Conservation (phyloP, 2,329 filamentous ascomycete species). For the Dactylellina haptotyla region DNA sequence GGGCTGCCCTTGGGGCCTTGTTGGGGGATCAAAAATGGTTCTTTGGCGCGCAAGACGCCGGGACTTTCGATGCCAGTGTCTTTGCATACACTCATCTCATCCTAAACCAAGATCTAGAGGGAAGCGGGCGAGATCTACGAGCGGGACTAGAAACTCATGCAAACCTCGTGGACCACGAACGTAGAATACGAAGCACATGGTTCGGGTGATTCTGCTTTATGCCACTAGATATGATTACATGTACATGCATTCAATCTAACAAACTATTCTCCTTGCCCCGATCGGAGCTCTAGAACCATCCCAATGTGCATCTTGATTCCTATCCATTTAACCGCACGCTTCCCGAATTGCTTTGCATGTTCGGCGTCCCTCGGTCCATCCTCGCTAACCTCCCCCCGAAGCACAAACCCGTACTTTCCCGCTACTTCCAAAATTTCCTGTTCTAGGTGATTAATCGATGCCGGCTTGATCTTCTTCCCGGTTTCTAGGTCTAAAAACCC, state of each 20-base stretch:
- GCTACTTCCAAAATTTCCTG: slow-evolving; percentile 67
- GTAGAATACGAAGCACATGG: slow-evolving; percentile 66
- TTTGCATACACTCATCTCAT: slow-evolving; percentile 90
- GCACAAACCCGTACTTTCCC: slow-evolving; percentile 63
- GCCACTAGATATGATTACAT: neutral
- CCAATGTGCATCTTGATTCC: slow-evolving; percentile 69
- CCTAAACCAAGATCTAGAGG: slow-evolving; percentile 69
- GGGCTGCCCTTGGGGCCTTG: slow-evolving; percentile 70
- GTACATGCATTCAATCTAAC: neutral
- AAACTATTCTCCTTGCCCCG: slow-evolving; percentile 49
- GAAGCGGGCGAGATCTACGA: slow-evolving; percentile 70
- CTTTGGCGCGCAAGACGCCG: slow-evolving; percentile 69
- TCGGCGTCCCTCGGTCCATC: slow-evolving; percentile 65
- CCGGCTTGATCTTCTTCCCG: slow-evolving; percentile 69
- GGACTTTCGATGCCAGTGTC: slow-evolving; percentile 84
- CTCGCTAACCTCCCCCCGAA: slow-evolving; percentile 63
- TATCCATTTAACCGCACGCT: slow-evolving; percentile 73
- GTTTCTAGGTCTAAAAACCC: slow-evolving; percentile 68
- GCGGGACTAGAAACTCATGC: slow-evolving; percentile 68
- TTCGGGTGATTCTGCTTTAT: slow-evolving; percentile 62
- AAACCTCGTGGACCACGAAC: slow-evolving; percentile 73
- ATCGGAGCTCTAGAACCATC: slow-evolving; percentile 58
- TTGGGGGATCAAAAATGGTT: slow-evolving; percentile 72
- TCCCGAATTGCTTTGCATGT: slow-evolving; percentile 70
- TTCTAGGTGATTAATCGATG: slow-evolving; percentile 69